Percentiles rank a stretch among this genome's conserved stretches.
Conservation (phyloP, 73 alveolate genomes). For the Tetrahymena elliotti region DNA sequence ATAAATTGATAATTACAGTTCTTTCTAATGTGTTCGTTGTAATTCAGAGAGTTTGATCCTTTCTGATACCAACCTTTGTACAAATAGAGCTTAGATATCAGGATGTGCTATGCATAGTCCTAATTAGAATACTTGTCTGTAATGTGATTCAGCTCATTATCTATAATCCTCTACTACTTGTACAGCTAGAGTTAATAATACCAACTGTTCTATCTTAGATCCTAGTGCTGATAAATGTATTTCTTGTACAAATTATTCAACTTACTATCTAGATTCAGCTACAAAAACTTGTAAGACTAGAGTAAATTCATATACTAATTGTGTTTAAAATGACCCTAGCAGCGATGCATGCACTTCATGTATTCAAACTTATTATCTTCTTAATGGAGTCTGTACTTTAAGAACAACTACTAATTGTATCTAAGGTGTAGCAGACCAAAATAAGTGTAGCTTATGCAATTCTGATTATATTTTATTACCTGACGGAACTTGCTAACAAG, state of each 20-base stretch:
- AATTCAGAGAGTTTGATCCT: background rate
- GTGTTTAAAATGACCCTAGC: background rate
- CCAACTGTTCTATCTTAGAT: background rate
- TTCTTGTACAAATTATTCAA: background rate
- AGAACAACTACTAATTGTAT: background rate
- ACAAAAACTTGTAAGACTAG: background rate
- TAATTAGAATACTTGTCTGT: background rate
- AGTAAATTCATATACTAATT: background rate
- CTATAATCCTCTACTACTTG: background rate
- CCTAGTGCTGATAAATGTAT: background rate
- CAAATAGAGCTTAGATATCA: background rate
- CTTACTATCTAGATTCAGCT: background rate
- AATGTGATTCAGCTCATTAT: background rate
- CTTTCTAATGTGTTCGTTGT: background rate
- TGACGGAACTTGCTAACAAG: background rate
- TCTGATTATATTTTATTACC: background rate
- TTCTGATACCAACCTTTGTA: background rate
- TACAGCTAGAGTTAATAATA: background rate
- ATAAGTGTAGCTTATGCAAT: background rate
- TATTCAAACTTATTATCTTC: background rate
- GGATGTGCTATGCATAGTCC: background rate
- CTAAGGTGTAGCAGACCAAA: background rate
- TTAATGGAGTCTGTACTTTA: background rate
- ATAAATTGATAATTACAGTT: background rate
- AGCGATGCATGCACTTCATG: background rate